Evolutionary conservation across 192 early-diverging fungal genomes (phyloP).

Genomic region (Geranomyces michiganensis): DNA sequence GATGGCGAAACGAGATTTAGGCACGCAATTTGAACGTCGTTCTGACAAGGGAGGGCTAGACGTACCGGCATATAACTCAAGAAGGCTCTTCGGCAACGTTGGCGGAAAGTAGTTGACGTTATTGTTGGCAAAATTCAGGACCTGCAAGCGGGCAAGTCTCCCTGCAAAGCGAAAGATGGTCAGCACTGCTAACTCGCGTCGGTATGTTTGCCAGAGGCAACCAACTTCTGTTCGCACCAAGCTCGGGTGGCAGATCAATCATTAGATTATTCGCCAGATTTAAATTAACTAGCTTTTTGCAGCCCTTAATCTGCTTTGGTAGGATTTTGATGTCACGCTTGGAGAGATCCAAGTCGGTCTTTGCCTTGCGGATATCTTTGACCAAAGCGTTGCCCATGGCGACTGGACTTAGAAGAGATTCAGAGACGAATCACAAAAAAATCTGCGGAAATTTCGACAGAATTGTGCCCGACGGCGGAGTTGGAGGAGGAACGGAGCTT

Average conservation of each 20-base stretch:
- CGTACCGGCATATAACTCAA: slow-evolving; percentile 46
- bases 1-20: neutral
- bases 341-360: slow-evolving; percentile 44
- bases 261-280: slow-evolving; percentile 39
- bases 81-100: slow-evolving; percentile 37
- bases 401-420: too few species aligned
- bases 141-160: slow-evolving; percentile 30
- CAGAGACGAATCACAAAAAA: too few species aligned
- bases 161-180: slow-evolving; percentile 11
- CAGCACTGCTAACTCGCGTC: neutral
- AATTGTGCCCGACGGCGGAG: too few species aligned
- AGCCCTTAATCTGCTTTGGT: slow-evolving; percentile 38
- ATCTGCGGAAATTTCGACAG: too few species aligned
- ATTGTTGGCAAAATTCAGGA: slow-evolving; percentile 47
- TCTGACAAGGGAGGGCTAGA: neutral
- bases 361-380: slow-evolving; percentile 30
- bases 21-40: neutral
- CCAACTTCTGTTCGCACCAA: slow-evolving; percentile 13
- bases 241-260: slow-evolving; percentile 42
- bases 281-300: slow-evolving; percentile 34
- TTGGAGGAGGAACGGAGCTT: too few species aligned
- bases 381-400: slow-evolving; percentile 38
- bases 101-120: slow-evolving; percentile 53
- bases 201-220: too few species aligned
- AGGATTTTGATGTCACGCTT: slow-evolving; percentile 39